Evolutionary conservation across 2,329 filamentous ascomycete genomes (phyloP).

Genomic region (Fusarium tanahbumbuense): DNA sequence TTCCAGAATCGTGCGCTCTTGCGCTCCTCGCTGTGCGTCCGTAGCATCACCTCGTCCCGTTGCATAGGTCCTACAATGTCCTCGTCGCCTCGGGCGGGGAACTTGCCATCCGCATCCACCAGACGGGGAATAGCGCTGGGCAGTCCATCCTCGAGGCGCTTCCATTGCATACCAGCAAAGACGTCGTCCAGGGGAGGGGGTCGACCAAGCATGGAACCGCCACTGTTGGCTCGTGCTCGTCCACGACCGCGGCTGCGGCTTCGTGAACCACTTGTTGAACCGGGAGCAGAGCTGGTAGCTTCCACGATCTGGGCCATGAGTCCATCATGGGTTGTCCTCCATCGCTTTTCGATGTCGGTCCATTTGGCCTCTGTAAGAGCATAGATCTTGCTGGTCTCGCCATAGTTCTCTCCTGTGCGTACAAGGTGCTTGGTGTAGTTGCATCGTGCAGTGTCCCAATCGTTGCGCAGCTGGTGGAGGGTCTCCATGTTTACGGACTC

Average conservation of each 20-base stretch:
- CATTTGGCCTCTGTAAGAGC: constrained; percentile 89
- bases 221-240: constrained; percentile 54
- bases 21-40: constrained; percentile 58
- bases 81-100: constrained; percentile 86
- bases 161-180: constrained; percentile 58
- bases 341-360: constrained; percentile 79
- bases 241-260: constrained; percentile 56
- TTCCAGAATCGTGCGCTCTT: constrained; percentile 62
- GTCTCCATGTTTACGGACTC: constrained; percentile 68
- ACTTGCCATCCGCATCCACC: constrained; percentile 81
- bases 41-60: constrained; percentile 66
- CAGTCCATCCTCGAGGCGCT: constrained; percentile 64
- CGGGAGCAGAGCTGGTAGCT: constrained; percentile 46
- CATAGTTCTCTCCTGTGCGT: constrained; percentile 90
- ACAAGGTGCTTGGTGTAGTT: constrained; percentile 92
- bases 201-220: constrained; percentile 55
- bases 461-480: constrained; percentile 73
- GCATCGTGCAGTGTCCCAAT: constrained; percentile 85
- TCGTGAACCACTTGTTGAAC: constrained; percentile 48
- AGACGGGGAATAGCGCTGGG: constrained; percentile 76
- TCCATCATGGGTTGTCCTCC: constrained; percentile 76
- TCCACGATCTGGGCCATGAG: constrained; percentile 66
- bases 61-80: constrained; percentile 96
- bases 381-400: constrained; percentile 89
- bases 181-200: constrained; percentile 52